Conservation (phyloP, 176 grass and related monocot species). For the Hyparrhenia diplandra region DNA sequence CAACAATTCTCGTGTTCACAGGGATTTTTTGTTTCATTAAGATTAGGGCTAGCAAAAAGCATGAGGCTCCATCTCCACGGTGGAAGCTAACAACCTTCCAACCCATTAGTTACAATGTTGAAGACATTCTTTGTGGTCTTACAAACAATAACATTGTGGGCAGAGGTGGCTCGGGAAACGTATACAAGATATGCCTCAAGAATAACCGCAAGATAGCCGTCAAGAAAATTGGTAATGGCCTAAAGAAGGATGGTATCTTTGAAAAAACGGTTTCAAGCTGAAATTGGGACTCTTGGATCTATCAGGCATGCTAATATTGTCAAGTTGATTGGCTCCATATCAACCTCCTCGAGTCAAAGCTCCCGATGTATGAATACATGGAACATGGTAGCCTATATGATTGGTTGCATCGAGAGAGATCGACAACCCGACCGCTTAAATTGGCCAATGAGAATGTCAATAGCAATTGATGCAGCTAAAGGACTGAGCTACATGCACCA, state of each 20-base stretch:
- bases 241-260: constrained; percentile 6
- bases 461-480: constrained; percentile 44
- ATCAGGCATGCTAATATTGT: constrained; percentile 57
- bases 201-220: constrained; percentile 11
- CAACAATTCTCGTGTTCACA: neutral
- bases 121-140: neutral
- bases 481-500: constrained; percentile 66
- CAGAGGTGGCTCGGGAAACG: constrained; percentile 26
- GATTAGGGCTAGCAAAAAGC: neutral
- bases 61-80: neutral
- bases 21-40: neutral
- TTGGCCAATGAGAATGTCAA: constrained; percentile 41
- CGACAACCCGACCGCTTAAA: neutral
- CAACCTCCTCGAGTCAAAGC: constrained; percentile 22
- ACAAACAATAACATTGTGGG: constrained; percentile 26
- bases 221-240: constrained; percentile 38
- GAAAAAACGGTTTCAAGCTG: constrained; percentile 46
- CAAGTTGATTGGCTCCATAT: constrained; percentile 52
- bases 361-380: constrained; percentile 70
- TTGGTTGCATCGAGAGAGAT: constrained; percentile 41
- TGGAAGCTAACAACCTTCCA: constrained; percentile 24
- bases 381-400: constrained; percentile 44
- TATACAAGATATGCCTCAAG: constrained; percentile 32
- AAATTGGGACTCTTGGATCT: constrained; percentile 45
- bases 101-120: constrained; percentile 1